These are phyloP conservation scores for Mortierella sp. DNA, from an alignment of 371 early-diverging fungal genomes.

Conservation along the genomic window DNA sequence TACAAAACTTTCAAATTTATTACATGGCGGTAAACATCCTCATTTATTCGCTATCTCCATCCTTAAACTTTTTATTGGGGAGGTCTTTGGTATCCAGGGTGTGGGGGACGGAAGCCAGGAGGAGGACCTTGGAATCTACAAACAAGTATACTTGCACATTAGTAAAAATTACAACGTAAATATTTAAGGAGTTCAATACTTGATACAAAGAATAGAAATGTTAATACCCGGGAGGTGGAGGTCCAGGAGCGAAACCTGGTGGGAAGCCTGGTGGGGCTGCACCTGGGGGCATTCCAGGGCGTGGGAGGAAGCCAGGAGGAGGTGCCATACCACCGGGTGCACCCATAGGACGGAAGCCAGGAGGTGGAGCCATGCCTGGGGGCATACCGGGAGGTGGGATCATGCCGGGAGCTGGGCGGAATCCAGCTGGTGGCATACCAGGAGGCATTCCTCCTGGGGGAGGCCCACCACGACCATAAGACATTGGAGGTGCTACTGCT, in stretches of 20 bases:
- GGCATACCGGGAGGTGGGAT: slow-evolving; percentile 71
- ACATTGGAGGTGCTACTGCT: slow-evolving; percentile 73
- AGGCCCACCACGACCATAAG: slow-evolving; percentile 79
- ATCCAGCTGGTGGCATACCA: slow-evolving; percentile 64
- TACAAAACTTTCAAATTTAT: slow-evolving; percentile 11
- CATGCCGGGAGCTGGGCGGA: slow-evolving; percentile 57
- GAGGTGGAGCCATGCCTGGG: slow-evolving; percentile 68
- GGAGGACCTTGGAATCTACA: slow-evolving; percentile 60
- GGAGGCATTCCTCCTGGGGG: slow-evolving; percentile 55
- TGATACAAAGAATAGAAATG: not conserved
- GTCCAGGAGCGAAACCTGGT: slow-evolving; percentile 54
- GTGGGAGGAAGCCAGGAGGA: slow-evolving; percentile 40
- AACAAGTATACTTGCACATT: not conserved
- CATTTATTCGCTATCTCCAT: slow-evolving; percentile 1
- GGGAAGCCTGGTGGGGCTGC: slow-evolving; percentile 63
- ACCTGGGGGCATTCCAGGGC: slow-evolving; percentile 37
- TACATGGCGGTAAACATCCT: slow-evolving; percentile 5
- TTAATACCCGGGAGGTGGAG: slow-evolving; percentile 51
- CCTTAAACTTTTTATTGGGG: slow-evolving; percentile 21
- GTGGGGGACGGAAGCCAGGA: slow-evolving; percentile 72
- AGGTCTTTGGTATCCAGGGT: slow-evolving; percentile 42
- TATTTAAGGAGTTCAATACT: not conserved
- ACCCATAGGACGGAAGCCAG: slow-evolving; percentile 49
- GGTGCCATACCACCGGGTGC: slow-evolving; percentile 52
- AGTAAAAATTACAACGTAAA: not conserved